A percentile compares a stretch with the other conserved stretches of the same genome.
Evolutionary conservation across 768 basidiomycete species (phyloP).

Genomic region (Nidula microcarpa): DNA sequence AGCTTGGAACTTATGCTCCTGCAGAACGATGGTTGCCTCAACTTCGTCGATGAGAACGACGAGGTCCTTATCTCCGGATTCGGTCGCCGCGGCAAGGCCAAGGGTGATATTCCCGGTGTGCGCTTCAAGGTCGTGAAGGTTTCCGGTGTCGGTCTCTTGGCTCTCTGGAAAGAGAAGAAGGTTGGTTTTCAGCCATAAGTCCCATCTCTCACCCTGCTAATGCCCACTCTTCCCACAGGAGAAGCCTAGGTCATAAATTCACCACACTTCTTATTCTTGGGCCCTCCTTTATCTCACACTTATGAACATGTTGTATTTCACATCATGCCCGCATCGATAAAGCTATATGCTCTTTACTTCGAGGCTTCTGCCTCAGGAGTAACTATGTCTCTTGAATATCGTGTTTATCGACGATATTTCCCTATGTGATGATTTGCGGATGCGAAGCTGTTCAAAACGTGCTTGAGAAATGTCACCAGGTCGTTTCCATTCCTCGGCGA

Average conservation of each 20-base stretch:
- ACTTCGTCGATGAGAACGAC: slow-evolving; percentile 99
- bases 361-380: too few species aligned
- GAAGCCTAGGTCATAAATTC: slow-evolving; percentile 47
- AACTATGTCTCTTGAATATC: too few species aligned
- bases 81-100: slow-evolving; percentile 99
- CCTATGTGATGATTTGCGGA: too few species aligned
- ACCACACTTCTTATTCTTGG: slow-evolving; percentile 9
- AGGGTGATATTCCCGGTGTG: slow-evolving; percentile 99
- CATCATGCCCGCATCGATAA: slow-evolving; percentile 5
- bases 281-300: neutral
- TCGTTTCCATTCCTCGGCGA: too few species aligned
- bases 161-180: slow-evolving; percentile 99
- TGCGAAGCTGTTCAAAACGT: too few species aligned
- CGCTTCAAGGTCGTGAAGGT: slow-evolving; percentile 99
- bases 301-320: slow-evolving; percentile 16
- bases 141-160: slow-evolving; percentile 96
- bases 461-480: too few species aligned
- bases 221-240: slow-evolving; percentile 36
- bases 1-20: neutral
- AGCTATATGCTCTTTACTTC: too few species aligned
- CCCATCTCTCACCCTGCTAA: neutral
- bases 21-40: slow-evolving; percentile 94
- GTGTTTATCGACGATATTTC: too few species aligned
- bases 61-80: slow-evolving; percentile 99
- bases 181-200: slow-evolving; percentile 33